These are phyloP conservation scores for Cyphellophora attinorum DNA, from an alignment of 2,329 filamentous ascomycete species.

Conservation along the genomic window DNA sequence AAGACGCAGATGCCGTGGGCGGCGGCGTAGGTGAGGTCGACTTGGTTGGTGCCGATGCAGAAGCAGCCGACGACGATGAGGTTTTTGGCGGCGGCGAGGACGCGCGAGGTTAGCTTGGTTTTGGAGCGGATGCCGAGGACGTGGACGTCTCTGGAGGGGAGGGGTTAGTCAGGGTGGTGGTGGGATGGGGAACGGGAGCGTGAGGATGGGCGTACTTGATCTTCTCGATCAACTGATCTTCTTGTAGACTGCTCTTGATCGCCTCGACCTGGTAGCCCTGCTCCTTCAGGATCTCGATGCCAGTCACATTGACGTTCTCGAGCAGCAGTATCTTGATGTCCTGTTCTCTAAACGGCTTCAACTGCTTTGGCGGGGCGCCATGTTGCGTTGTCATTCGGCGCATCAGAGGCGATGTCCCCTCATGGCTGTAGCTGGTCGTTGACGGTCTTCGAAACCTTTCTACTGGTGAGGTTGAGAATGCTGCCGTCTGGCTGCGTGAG, in stretches of 20 bases:
- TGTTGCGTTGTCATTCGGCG: constrained; percentile 31
- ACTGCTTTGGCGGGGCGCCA: constrained; percentile 52
- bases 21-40: constrained; percentile 75
- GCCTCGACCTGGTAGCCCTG: constrained; percentile 97
- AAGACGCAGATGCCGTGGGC: constrained; percentile 88
- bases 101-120: constrained; percentile 80
- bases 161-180: constrained; percentile 1
- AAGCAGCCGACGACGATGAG: constrained; percentile 95
- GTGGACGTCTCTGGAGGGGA: constrained; percentile 64
- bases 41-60: constrained; percentile 97
- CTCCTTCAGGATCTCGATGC: constrained; percentile 66
- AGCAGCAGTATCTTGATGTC: constrained; percentile 94
- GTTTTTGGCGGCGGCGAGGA: constrained; percentile 83
- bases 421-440: constrained; percentile 26
- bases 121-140: constrained; percentile 98
- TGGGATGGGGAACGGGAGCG: constrained; percentile 2
- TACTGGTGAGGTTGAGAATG: constrained; percentile 65
- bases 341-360: constrained; percentile 92
- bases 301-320: constrained; percentile 91
- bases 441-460: constrained; percentile 51
- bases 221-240: constrained; percentile 93
- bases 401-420: constrained; percentile 31
- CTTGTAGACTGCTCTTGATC: constrained; percentile 77
- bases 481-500: constrained; percentile 46
- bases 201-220: constrained; percentile 60